Evolutionary conservation across 1,284 basidiomycete genomes (phyloP), one percentile per base, ranked within the genome.

Genomic region (Hymenochaete sp.): DNA sequence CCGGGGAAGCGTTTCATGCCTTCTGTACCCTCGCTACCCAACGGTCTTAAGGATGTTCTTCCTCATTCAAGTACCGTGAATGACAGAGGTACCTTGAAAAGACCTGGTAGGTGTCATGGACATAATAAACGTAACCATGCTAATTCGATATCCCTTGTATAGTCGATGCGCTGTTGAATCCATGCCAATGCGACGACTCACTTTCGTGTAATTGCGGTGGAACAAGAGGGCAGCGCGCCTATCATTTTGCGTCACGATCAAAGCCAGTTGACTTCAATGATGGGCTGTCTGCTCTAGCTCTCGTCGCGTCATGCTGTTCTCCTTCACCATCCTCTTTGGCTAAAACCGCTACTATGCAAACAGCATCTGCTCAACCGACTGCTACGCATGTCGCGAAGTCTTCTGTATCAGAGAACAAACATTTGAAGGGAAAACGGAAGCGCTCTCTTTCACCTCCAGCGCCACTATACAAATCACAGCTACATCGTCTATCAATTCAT

Each of bases 91-190:
- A 2, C 35, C 28, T 31, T 44, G 28, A 9, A 31, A 38, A 13
- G 42, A 22, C 24, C 40, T 28, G 35, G 39, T 18, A 47, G 39
- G 45, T 47, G 21, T 19, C 9, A 24, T 36, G 13, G n/a, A 21
- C 25, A 26, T 26, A 36, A 19, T n/a, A 28, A 11, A 13, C 26
- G 19, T 8, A n/a, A 10, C 8, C 9, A 33, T 24, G 29, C 22
- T 19, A 11, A 21, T 36, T 25, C 21, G 42, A 38, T 16, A 42
- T 33, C 24, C 14, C 9, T 6, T 19, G 5, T 16, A 11, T 40
- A 82, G 79, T 81, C 40, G 70, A 75, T 47, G 66, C 74, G 6
- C 64, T 77, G 16, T 59, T 79, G 19, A 81, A 81, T 52, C 76
- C 79, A 21, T 84, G 81, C 57, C 65, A 65, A 27, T 85, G 81